Conservation (phyloP, 73 alveolate species). For the Effrenium voratum region DNA sequence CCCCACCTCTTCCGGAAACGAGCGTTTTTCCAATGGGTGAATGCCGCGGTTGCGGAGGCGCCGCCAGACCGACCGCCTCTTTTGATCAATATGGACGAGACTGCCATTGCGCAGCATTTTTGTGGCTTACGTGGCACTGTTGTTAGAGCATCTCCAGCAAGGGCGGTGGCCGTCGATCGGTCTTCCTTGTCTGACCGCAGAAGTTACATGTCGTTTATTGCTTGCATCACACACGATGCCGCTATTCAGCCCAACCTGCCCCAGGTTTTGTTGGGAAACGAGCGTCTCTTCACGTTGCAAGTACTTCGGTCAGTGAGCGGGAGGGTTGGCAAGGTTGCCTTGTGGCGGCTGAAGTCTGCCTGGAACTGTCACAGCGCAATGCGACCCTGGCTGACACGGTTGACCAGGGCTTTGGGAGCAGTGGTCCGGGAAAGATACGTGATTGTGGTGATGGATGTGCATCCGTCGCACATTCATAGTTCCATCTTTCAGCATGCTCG, state of each 20-base stretch:
- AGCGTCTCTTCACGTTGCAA: neutral
- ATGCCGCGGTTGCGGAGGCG: no score
- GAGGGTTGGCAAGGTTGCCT: neutral
- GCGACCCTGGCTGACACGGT: no score
- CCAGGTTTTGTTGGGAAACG: neutral
- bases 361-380: no score
- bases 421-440: no score
- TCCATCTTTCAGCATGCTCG: no score
- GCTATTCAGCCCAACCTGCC: neutral
- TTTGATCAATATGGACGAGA: neutral
- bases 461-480: no score
- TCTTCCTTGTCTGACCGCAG: neutral
- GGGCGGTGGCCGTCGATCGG: neutral
- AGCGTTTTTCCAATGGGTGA: no score
- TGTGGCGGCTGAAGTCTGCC: neutral
- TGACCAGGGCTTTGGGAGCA: no score
- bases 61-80: no score
- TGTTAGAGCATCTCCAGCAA: neutral
- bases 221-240: neutral
- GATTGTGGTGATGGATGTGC: no score
- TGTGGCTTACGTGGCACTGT: neutral
- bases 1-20: no score
- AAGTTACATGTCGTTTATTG: neutral
- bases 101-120: neutral
- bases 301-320: neutral